Evolutionary conservation across 441 rosid genomes (phyloP).

Genomic region (Isatis lusitanica): DNA sequence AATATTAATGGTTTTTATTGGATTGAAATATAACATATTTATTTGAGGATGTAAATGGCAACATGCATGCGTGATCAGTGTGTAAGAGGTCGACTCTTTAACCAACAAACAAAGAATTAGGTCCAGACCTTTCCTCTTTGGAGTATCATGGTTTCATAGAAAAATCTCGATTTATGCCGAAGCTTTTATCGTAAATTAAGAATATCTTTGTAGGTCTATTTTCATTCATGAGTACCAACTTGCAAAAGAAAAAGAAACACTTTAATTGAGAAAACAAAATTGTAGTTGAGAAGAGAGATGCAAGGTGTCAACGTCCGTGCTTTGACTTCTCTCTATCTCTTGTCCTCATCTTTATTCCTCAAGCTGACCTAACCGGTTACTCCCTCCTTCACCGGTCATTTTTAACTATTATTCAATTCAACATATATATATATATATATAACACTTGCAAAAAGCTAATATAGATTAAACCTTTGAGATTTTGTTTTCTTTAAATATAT

Average conservation of each 20-base stretch:
- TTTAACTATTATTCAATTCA: constrained; percentile 8
- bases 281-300: constrained; percentile 34
- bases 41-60: not conserved
- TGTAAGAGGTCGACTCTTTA: not conserved
- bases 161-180: not conserved
- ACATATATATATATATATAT: not conserved
- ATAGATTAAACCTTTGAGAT: not conserved
- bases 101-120: constrained; percentile 15
- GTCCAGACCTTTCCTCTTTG: constrained; percentile 16
- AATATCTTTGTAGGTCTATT: constrained; percentile 16
- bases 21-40: not conserved
- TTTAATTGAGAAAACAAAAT: constrained; percentile 5
- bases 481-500: not conserved
- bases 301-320: constrained; percentile 39
- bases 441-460: not conserved
- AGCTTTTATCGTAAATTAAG: constrained; percentile 21
- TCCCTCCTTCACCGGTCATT: constrained; percentile 26
- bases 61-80: not conserved
- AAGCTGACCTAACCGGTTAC: constrained; percentile 41
- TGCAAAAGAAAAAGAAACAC: not conserved
- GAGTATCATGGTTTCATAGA: constrained; percentile 15
- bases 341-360: constrained; percentile 30
- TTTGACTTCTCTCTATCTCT: constrained; percentile 31
- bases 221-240: constrained; percentile 13
- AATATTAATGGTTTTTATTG: not conserved